Evolutionary conservation across 768 basidiomycete species (phyloP), one percentile per base, ranked within the genome.

Genomic region (Lyophyllum atratum): DNA sequence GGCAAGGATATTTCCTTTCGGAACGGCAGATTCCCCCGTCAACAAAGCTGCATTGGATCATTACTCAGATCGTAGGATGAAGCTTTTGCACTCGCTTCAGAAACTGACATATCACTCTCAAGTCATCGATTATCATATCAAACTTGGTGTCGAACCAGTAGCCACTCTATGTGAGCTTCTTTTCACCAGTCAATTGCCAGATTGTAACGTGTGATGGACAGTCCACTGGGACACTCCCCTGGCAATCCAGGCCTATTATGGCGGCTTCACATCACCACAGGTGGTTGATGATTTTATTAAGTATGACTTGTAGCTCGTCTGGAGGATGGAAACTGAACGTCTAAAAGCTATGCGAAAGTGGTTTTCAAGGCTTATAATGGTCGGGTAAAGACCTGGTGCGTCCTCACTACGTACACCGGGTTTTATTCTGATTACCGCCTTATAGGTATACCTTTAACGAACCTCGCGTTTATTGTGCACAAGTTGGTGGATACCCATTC

Each of bases 391-490:
- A 81, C 78, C 43, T 82, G 79, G 78, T 76, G 29, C 11, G 64
- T 42, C 17, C 17, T 15, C 4, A 17, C 21, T 3, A 26, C 15
- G 11, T 52, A 33, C 15, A 22, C 49, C 21, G 31, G 5, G 4
- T 5, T n/a, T 29, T 11, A 22, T 28, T 4, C 14, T 19, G 45
- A 43, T 2, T 39, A 19, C 21, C 31, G 14, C 10, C 11, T 21
- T 19, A 11, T n/a, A 78, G 76, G 77, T 78, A 79, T 63, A 83
- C 81, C 1, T 82, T 83, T 70, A 81, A 82, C 55, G 81, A 82
- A 58, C 80, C 80, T 7, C 71, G 74, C 15, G 77, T 79, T 1
- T 79, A 70, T 56, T 80, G 78, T 58, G 57, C 67, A 43, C 69
- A 73, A 61, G 54, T 76, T 24, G 70, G 62, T 1, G 66, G 67